Base-by-base conservation (phyloP, 352 stramenopile species). In the Peronospora destructor region DNA sequence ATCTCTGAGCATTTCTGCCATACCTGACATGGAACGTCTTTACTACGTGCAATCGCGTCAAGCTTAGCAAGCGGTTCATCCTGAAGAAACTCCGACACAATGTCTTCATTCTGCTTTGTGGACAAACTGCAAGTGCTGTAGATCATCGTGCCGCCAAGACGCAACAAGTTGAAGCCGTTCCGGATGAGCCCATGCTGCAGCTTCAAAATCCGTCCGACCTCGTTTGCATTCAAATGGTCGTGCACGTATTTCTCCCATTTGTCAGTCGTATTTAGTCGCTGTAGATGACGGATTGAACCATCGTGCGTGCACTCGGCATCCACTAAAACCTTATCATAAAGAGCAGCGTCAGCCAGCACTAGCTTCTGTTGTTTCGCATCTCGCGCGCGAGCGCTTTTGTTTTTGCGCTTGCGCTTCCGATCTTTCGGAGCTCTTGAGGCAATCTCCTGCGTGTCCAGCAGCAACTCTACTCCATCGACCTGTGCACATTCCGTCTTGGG, bases 261-360 rank as follows among this genome's bases (percentile, higher is more conserved):
- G 19, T 59, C 56, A 32, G 85, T 62, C 4, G 73, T 81, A 36
- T 74, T 41, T 30, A 92, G 57, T 41, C 79, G 85, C 49, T 85
- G 65, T 36, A 91, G 56, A 63, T 98, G 94, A 36, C 83, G 80
- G 23, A 97, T 76, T 0, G 91, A 97, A 23, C 94, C 91, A 68
- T 98, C 94, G 45, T 96, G 94, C 14, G 86, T 97, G 60, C 94
- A 98, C 66, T 98, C 91, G 23, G 91, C 94, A 74, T 98, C 94
- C 3, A 98, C 90, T 25, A 98, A 71, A 9, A 98, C 90, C 49
- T 91, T 86, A 61, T 98, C 91, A 66, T 96, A 98, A 32, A 84
- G 53, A 32, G 53, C 34, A 7, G 51, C 51, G 16, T 71, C 45
- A 28, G 56, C 25, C 12, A 57, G 14, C 30, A 64, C n/a, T 23